Evolutionary conservation across 768 basidiomycete genomes (phyloP), one percentile per base, ranked within the genome.

Genomic region (Grammothele lineata): DNA sequence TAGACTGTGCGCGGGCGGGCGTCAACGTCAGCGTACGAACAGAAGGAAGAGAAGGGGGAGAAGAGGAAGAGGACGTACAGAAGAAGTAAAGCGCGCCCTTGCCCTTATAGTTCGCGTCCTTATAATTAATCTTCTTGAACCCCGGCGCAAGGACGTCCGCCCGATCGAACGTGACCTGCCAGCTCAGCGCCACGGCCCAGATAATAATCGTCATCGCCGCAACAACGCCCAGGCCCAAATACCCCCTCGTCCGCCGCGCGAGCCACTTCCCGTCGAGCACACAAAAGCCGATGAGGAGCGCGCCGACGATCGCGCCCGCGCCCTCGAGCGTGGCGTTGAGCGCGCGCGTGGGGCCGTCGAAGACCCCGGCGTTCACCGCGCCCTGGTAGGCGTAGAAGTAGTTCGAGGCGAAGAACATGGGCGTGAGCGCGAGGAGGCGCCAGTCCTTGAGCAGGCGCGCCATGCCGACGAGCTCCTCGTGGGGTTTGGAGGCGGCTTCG

Each of bases 341-440:
- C n/a, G 73, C 71, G 45, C 73, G 68, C 7, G 73, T 74, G 10
- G 73, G 62, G 21, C 67, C 70, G 51, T 73, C 70, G 56, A 74
- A 72, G 25, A 60, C 56, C 43, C 49, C 60, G 4, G 66, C 63
- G 54, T 69, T 71, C 51, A 73, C 45, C 18, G 71, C 69, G 47
- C 65, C 68, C 54, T 71, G 72, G 57, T 74, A 74, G 3, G 72
- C 66, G 58, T 73, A 73, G 64, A 73, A 69, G 55, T 68, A 73
- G 61, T 71, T 73, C 48, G 67, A 70, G 8, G 70, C 61, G 57
- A 74, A 73, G 59, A 67, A 72, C 69, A 71, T 70, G 35, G 72
- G 72, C 32, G 66, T 53, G 38, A 73, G 65, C 5, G 66, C 57
- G 42, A 72, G 41, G 54, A 73, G 64, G 43, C 70, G 63, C 62